A percentile compares a stretch with the other conserved stretches of the same genome.
Evolutionary conservation across 1,284 basidiomycete genomes (phyloP).

Genomic region (Boletellus deceptivus): DNA sequence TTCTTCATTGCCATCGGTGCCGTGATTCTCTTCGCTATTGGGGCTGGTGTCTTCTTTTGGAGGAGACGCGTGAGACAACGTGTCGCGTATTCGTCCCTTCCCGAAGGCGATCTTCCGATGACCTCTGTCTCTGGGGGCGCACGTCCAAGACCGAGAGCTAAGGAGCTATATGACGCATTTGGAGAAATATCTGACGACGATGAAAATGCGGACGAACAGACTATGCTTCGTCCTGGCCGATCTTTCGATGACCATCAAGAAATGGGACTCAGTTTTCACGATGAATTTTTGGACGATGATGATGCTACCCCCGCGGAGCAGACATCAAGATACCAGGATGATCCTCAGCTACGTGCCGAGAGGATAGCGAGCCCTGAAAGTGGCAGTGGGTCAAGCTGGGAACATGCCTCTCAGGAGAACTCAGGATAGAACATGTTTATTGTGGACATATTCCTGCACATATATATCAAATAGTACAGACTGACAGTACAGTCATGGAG

Average conservation of each 20-base stretch:
- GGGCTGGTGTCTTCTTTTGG: constrained; percentile 68
- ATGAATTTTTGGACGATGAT: constrained; percentile 67
- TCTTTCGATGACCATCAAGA: constrained; percentile 22
- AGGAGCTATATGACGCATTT: constrained; percentile 91
- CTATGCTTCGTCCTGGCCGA: constrained; percentile 43
- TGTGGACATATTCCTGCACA: constrained; percentile 19
- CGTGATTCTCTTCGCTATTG: constrained; percentile 69
- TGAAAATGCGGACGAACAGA: constrained; percentile 69
- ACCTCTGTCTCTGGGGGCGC: constrained; percentile 47
- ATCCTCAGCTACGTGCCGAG: constrained; percentile 42
- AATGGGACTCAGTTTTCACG: constrained; percentile 49
- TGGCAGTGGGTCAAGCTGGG: constrained; percentile 66
- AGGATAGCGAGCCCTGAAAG: constrained; percentile 41
- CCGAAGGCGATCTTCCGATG: constrained; percentile 76
- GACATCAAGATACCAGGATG: constrained; percentile 55
- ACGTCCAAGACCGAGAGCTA: constrained; percentile 51
- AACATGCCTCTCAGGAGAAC: constrained; percentile 55
- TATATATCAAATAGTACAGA: constrained; percentile 15
- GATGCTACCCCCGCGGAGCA: constrained; percentile 43
- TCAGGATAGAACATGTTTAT: constrained; percentile 14
- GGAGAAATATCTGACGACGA: constrained; percentile 80
- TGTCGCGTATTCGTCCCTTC: constrained; percentile 67
- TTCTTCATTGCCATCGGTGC: constrained; percentile 74
- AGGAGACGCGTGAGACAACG: constrained; percentile 53
- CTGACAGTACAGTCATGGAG: constrained; percentile 4